Base-by-base conservation (phyloP, 805 yeast species). In the Metschnikowia cubensis region DNA sequence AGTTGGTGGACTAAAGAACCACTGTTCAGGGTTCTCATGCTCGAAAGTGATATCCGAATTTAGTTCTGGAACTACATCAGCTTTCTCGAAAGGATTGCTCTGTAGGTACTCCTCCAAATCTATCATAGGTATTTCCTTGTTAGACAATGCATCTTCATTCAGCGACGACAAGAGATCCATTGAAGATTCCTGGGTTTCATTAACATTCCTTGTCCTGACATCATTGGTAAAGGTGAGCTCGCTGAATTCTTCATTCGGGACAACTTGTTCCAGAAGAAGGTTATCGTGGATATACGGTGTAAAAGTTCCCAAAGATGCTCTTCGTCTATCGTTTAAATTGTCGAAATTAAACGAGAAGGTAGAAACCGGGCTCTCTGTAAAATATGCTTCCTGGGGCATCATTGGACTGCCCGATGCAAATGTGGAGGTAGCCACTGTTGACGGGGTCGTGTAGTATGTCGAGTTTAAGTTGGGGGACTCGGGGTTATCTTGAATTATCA, bases 341-440 rank as follows among this genome's bases (percentile, higher is more conserved):
- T 42, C 45, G 10, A 32, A 33, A 33, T 33, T n/a, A 8, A 33
- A 42, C 13, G 45, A 33, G 15, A 42, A 42, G 8, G 31, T 18
- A 15, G 33, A 25, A 14, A 22, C 33, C 6, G 46, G 46, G 17
- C 46, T 35, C 7, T 43, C 46, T 10, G 32, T 25, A 14, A 35
- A 25, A 18, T 15, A 22, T 6, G 31, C 15, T 15, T 35, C 46
- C 14, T n/a, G 46, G 7, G 39, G 39, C 14, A 35, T 15, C 34
- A 35, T 34, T n/a, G 46, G 46, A 25, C 46, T 43, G 10, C 34
- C 39, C 34, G 39, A 35, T n/a, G 39, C 46, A 43, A 43, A 43
- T 21, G 46, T 35, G 21, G 46, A 43, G 21, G 34, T 43, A 43
- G 46, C 46, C 39, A 35, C 46, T 11, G 39, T 43, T 15, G 39